These are phyloP conservation scores for Xanthoparmelia taractica DNA, from an alignment of 495 filamentous ascomycete species.

Conservation along the genomic window DNA sequence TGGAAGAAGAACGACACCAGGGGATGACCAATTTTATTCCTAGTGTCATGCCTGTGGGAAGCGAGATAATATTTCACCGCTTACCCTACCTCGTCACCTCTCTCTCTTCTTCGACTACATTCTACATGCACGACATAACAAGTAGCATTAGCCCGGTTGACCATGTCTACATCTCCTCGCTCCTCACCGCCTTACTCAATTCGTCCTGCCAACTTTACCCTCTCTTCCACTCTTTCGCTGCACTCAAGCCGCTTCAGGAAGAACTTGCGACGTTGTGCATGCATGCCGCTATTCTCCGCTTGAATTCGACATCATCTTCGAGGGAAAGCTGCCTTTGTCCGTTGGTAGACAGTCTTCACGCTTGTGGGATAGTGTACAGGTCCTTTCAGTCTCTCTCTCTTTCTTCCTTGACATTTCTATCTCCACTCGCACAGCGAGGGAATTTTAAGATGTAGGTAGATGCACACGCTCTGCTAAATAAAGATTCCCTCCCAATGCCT, in stretches of 20 bases:
- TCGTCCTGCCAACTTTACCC: neutral
- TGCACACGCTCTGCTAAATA: neutral
- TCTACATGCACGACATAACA: constrained; percentile 1
- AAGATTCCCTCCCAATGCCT: constrained; percentile 1
- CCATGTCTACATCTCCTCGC: neutral
- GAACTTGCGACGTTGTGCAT: neutral
- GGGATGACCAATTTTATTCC: no score
- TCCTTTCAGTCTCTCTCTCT: neutral
- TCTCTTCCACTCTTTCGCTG: neutral
- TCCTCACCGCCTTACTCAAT: neutral
- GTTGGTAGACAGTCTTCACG: neutral
- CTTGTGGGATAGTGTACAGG: neutral
- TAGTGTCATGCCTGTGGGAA: neutral
- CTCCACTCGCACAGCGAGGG: neutral
- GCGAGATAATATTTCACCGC: neutral
- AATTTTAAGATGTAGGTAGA: constrained; percentile 2
- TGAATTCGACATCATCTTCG: neutral
- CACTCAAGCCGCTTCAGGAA: neutral
- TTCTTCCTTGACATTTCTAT: neutral
- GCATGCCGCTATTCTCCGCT: neutral
- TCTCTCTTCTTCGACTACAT: no score
- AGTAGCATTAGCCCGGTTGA: neutral
- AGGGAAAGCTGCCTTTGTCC: neutral
- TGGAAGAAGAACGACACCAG: no score
- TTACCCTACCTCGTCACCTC: neutral